These are phyloP conservation scores for Zizania palustris DNA, from an alignment of 202 grass and related monocot genomes.

Conservation along the genomic window DNA sequence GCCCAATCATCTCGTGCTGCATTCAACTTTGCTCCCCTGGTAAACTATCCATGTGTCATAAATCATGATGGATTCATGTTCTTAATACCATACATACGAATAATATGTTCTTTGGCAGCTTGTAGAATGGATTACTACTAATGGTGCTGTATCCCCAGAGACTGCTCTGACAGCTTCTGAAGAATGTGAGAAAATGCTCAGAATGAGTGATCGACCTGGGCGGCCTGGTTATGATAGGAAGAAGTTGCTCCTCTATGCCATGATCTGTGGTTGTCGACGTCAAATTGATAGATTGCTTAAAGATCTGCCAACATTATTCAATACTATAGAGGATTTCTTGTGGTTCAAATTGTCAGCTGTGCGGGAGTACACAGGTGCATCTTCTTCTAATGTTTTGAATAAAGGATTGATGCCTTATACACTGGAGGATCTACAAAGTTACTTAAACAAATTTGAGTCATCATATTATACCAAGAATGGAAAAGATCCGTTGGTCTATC, in stretches of 20 bases:
- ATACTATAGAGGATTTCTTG: conserved; percentile 99
- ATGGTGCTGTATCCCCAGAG: conserved; percentile 68
- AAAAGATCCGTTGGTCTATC: conserved; percentile 89
- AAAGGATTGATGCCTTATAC: conserved; percentile 78
- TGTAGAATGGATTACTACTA: conserved; percentile 83
- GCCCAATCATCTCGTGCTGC: conserved; percentile 90
- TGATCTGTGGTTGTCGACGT: conserved; percentile 81
- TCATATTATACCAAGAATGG: conserved; percentile 97
- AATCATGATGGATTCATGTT: conserved; percentile 29
- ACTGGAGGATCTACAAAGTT: conserved; percentile 91
- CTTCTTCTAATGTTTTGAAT: conserved; percentile 71
- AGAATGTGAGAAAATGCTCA: conserved; percentile 99
- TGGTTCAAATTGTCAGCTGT: conserved; percentile 97
- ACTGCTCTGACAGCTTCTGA: conserved; percentile 81
- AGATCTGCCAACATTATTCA: conserved; percentile 89
- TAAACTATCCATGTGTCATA: conserved; percentile 45
- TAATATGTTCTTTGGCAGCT: conserved; percentile 68
- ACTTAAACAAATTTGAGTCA: conserved; percentile 95
- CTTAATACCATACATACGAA: conserved; percentile 19
- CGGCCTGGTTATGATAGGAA: conserved; percentile 94
- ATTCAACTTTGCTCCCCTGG: conserved; percentile 73
- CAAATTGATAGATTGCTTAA: conserved; percentile 87
- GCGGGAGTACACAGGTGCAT: conserved; percentile 56
- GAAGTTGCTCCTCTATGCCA: conserved; percentile 86
- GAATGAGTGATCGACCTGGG: conserved; percentile 90